Percentiles rank a stretch among this genome's conserved stretches.
phyloP scores from a whole-genome alignment of 352 stramenopile species.

The Globisporangium camurandrum region DNA sequence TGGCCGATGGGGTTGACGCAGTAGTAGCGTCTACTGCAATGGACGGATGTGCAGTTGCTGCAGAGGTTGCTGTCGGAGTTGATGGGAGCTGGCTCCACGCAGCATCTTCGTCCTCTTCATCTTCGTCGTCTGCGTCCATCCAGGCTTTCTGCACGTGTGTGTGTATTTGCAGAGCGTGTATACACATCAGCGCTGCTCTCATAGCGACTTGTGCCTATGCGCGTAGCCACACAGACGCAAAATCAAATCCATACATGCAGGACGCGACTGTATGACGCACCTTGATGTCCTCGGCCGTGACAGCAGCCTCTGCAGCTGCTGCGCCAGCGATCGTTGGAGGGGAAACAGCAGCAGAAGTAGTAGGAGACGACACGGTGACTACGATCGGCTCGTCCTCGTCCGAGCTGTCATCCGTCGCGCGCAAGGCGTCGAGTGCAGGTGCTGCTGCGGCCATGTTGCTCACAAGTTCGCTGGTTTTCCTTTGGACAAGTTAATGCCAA shows the following conservation, averaged over 20 bases:
- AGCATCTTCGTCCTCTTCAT: slow-evolving; percentile 79
- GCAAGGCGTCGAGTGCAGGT: slow-evolving; percentile 3
- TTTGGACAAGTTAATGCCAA: too few species aligned
- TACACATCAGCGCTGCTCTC: neutral
- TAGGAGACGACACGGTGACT: slow-evolving; percentile 7
- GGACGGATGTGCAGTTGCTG: neutral
- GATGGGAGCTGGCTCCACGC: slow-evolving; percentile 51
- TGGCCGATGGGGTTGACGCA: slow-evolving; percentile 27
- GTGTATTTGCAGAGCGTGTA: neutral
- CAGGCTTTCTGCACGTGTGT: slow-evolving; percentile 37
- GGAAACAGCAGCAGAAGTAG: neutral
- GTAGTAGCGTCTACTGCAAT: neutral
- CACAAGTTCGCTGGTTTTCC: too few species aligned
- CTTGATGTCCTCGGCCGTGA: neutral
- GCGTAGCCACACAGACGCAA: neutral
- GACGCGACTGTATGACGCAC: neutral
- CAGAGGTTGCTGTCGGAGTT: neutral
- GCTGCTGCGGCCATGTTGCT: neutral
- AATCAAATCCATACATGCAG: neutral
- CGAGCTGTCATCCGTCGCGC: slow-evolving; percentile 62
- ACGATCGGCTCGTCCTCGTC: slow-evolving; percentile 82
- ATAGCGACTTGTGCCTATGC: neutral
- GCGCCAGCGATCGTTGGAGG: neutral
- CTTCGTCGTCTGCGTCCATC: slow-evolving; percentile 69
- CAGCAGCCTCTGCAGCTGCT: neutral